Base-by-base conservation (phyloP, 192 early-diverging fungal species). In the Coemansia sp. region DNA sequence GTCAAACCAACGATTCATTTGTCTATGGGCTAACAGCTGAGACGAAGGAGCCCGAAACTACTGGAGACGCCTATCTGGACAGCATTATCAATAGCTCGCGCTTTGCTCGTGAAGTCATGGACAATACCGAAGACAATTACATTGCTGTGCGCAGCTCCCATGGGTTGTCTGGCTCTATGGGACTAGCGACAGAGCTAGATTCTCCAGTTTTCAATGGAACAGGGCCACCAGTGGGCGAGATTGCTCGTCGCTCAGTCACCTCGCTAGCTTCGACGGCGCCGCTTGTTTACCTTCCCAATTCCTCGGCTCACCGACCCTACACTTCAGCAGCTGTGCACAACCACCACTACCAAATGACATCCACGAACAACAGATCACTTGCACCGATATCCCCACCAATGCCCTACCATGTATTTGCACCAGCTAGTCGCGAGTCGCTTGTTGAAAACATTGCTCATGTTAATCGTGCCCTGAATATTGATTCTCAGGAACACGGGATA, bases 1-100 rank as follows among this genome's bases (percentile, higher is more conserved):
- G 34, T 51, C 30, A 31, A 8, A 23, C 67, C 4, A 67, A 79
- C 47, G 66, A 67, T 34, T 79, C 76, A 6, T 73, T 70, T 58
- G 64, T 79, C 9, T 79, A 79, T 30, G 76, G 76, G 2, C 25
- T 79, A 18, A 70, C 67, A 26, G 32, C 49, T 21, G 49, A 48
- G 22, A 49, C 68, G 0, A 49, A 26, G 27, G 38, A 54, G 4
- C 57, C 56, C 1, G 59, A 73, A 22, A 60, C 71, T 10, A 79
- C 76, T 0, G 76, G 76, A 1, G 76, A 78, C 26, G 63, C 63
- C 18, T 69, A 69, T 23, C 53, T 78, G 44, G 76, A 78, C 64
- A 73, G 69, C 38, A 73, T 78, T 24, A 61, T 78, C 16, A 78
- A 78, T 18, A 78, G 76, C 67, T 73, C 76, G 49, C 63, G 71